Evolutionary conservation across 169 alveolate genomes (phyloP).

Genomic region (Plasmodium berghei): DNA sequence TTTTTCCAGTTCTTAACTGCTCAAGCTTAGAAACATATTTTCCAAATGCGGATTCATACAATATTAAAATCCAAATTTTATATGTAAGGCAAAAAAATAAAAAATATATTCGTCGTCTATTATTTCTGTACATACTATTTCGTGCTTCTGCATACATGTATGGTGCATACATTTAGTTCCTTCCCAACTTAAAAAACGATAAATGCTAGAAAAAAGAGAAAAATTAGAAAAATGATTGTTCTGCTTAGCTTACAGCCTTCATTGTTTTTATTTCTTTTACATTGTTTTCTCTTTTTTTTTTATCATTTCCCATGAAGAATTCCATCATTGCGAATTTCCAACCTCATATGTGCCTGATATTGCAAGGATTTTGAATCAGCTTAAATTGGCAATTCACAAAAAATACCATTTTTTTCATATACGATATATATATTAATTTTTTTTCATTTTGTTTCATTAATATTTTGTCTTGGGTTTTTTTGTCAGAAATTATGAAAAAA

Average conservation of each 20-base stretch:
- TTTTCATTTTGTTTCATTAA: too few species aligned
- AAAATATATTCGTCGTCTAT: not conserved
- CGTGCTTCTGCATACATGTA: not conserved
- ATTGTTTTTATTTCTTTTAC: not conserved
- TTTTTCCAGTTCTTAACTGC: conserved; percentile 44
- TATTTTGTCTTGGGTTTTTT: too few species aligned
- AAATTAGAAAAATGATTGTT: too few species aligned
- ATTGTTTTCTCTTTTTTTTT: not conserved
- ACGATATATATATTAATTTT: too few species aligned
- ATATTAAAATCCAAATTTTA: conserved; percentile 37
- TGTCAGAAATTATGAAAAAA: too few species aligned
- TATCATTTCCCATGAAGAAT: conserved; percentile 23
- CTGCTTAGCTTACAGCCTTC: not conserved
- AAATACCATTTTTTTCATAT: too few species aligned
- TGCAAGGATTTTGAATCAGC: not conserved
- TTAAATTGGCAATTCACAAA: too few species aligned
- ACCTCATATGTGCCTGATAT: conserved; percentile 50
- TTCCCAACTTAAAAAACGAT: too few species aligned
- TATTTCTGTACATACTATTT: not conserved
- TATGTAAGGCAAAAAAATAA: conserved; percentile 13
- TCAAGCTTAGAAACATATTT: conserved; percentile 46
- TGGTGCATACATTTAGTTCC: not conserved
- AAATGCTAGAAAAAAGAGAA: too few species aligned
- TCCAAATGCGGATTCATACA: conserved; percentile 27
- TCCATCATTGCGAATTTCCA: conserved; percentile 66